These are phyloP conservation scores for Sideroxylon spinosum DNA, from an alignment of 179 eudicot species.

Conservation along the genomic window DNA sequence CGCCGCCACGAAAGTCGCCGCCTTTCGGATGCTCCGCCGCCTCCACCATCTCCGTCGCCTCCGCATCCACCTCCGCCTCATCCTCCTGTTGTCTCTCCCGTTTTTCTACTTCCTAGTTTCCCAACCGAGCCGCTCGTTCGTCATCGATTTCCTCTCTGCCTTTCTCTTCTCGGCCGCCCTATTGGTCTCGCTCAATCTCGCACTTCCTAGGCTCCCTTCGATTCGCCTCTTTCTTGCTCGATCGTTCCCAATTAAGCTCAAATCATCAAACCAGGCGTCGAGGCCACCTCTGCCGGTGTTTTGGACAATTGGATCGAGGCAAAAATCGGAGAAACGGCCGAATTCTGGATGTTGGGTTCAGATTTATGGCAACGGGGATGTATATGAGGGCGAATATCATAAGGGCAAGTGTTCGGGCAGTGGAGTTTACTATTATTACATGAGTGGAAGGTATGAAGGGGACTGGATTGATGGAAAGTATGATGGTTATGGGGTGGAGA, in stretches of 20 bases:
- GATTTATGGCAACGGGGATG: conserved; percentile 78
- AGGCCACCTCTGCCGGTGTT: conserved; percentile 48
- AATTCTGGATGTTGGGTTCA: conserved; percentile 75
- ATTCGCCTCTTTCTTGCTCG: conserved; percentile 53
- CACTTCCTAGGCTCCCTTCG: conserved; percentile 64
- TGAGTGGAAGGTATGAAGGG: conserved; percentile 92
- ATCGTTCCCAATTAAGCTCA: conserved; percentile 44
- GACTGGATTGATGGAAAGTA: conserved; percentile 92
- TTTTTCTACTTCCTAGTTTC: conserved; percentile 68
- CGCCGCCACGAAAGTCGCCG: conserved; percentile 19
- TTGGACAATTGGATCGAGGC: conserved; percentile 80
- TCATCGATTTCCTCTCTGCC: conserved; percentile 70
- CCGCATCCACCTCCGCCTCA: conserved; percentile 40
- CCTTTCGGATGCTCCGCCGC: conserved; percentile 39
- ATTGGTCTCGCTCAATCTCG: conserved; percentile 63
- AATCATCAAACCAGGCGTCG: conserved; percentile 12
- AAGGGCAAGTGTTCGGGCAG: conserved; percentile 84
- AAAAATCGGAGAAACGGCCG: conserved; percentile 41
- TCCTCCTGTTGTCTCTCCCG: conserved; percentile 55
- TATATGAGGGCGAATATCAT: conserved; percentile 86
- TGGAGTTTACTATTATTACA: conserved; percentile 83
- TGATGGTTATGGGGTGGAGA: conserved; percentile 86
- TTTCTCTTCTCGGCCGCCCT: conserved; percentile 74
- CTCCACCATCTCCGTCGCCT: conserved; percentile 45
- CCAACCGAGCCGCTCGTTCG: conserved; percentile 52